Conservation (phyloP, 768 basidiomycete genomes). For the Flagelloscypha sp. region DNA sequence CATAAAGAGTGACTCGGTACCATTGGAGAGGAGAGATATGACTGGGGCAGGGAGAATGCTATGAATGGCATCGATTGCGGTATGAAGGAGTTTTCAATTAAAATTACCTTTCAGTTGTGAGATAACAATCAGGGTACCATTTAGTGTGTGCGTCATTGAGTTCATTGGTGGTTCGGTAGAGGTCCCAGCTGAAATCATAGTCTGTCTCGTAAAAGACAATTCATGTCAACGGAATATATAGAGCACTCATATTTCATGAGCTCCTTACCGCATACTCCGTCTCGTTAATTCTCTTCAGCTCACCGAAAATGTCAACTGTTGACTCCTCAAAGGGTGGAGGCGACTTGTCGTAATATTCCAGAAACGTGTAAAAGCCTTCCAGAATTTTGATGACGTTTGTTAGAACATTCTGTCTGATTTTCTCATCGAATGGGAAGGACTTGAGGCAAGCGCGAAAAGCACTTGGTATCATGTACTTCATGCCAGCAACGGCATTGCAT, state of each 20-base stretch:
- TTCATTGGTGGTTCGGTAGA: slow-evolving; percentile 24
- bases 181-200: slow-evolving; percentile 32
- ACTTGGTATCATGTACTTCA: slow-evolving; percentile 21
- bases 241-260: neutral
- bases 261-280: slow-evolving; percentile 22
- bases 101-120: no score
- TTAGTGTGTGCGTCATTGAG: slow-evolving; percentile 37
- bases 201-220: slow-evolving; percentile 27
- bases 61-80: slow-evolving; percentile 52
- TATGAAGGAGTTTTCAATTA: no score
- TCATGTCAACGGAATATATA: slow-evolving; percentile 1
- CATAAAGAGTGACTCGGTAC: slow-evolving; percentile 40
- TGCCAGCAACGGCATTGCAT: slow-evolving; percentile 23
- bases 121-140: slow-evolving; percentile 54
- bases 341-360: slow-evolving; percentile 16
- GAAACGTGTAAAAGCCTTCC: slow-evolving; percentile 21
- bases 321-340: slow-evolving; percentile 22
- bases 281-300: slow-evolving; percentile 25
- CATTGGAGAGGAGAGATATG: slow-evolving; percentile 41
- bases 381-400: slow-evolving; percentile 13
- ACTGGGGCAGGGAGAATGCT: slow-evolving; percentile 52
- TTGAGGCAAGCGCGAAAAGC: slow-evolving; percentile 30
- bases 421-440: slow-evolving; percentile 22
- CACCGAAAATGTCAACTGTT: slow-evolving; percentile 25
- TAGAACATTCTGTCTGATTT: slow-evolving; percentile 16